A percentile compares a stretch with the other conserved stretches of the same genome.
phyloP scores from a whole-genome alignment of 2,329 filamentous ascomycete species.

The Pestalotiopsis sp. region DNA sequence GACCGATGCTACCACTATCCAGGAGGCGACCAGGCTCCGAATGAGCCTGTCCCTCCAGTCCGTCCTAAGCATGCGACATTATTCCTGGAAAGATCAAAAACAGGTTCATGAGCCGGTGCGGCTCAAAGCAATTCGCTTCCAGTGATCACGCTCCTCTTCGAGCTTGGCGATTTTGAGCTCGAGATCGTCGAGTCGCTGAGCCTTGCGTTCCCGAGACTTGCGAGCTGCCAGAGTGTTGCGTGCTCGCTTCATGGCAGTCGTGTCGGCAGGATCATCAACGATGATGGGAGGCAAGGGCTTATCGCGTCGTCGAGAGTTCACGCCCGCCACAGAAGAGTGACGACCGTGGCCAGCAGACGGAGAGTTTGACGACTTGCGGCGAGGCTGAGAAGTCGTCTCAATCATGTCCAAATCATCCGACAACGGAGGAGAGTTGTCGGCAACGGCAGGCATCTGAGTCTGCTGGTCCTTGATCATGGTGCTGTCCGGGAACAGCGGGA shows the following conservation, averaged over 20 bases:
- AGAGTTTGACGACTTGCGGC: constrained; percentile 51
- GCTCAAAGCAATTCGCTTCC: constrained; percentile 58
- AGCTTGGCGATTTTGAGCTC: constrained; percentile 74
- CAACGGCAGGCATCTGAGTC: constrained; percentile 17
- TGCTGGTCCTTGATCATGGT: constrained; percentile 15
- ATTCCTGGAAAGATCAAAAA: constrained; percentile 22
- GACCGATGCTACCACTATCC: constrained; percentile 27
- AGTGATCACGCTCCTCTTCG: constrained; percentile 65
- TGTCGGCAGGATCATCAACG: constrained; percentile 73
- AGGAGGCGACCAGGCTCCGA: constrained; percentile 22
- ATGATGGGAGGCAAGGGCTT: constrained; percentile 81
- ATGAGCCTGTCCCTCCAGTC: constrained; percentile 35
- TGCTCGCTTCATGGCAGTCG: constrained; percentile 85
- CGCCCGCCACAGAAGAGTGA: constrained; percentile 70
- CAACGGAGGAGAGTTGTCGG: constrained; percentile 42
- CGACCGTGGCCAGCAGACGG: constrained; percentile 47
- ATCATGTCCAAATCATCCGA: constrained; percentile 52
- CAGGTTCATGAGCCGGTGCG: constrained; percentile 33
- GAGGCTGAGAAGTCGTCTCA: constrained; percentile 41
- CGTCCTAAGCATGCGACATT: constrained; percentile 23
- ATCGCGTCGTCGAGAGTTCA: constrained; percentile 73
- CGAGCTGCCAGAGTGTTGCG: constrained; percentile 92
- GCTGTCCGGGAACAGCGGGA: constrained; percentile 69
- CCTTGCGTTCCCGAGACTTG: constrained; percentile 88
- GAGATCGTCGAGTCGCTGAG: constrained; percentile 72